Conservation (phyloP, 257 asterid genomes). For the Solanum dulcamara region DNA sequence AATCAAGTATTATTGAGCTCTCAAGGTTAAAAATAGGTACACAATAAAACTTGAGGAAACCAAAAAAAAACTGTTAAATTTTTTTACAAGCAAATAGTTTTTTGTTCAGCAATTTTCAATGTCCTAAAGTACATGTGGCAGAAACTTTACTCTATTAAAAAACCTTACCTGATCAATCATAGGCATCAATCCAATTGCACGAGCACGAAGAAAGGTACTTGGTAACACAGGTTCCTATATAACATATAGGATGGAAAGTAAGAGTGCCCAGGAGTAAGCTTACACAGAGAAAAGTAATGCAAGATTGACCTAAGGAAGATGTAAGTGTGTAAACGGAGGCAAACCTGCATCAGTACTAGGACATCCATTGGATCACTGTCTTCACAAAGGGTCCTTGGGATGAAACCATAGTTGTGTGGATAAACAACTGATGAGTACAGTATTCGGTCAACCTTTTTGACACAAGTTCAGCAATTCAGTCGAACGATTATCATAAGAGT, state of each 20-base stretch:
- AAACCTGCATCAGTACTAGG: constrained; percentile 83
- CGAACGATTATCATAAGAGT: neutral
- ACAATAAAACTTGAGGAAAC: neutral
- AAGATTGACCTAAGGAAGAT: neutral
- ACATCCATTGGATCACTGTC: constrained; percentile 92
- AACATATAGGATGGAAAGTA: neutral
- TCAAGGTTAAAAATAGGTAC: neutral
- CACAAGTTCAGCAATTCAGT: neutral
- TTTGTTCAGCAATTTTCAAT: neutral
- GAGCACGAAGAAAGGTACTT: constrained; percentile 84
- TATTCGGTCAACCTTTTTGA: constrained; percentile 63
- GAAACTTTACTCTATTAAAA: neutral
- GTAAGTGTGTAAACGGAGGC: neutral
- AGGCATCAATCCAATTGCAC: constrained; percentile 96
- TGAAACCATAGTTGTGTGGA: constrained; percentile 93
- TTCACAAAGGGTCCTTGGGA: constrained; percentile 84
- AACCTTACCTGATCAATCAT: constrained; percentile 85
- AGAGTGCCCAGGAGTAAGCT: neutral
- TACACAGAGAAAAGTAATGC: neutral
- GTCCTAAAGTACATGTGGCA: neutral
- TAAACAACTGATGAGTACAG: constrained; percentile 92
- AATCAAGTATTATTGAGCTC: neutral
- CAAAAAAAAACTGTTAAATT: neutral
- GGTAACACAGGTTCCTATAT: constrained; percentile 79
- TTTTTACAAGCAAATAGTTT: neutral